Evolutionary conservation across 1,139 yeast species (phyloP).

Genomic region (Diutina pseudorugosa): DNA sequence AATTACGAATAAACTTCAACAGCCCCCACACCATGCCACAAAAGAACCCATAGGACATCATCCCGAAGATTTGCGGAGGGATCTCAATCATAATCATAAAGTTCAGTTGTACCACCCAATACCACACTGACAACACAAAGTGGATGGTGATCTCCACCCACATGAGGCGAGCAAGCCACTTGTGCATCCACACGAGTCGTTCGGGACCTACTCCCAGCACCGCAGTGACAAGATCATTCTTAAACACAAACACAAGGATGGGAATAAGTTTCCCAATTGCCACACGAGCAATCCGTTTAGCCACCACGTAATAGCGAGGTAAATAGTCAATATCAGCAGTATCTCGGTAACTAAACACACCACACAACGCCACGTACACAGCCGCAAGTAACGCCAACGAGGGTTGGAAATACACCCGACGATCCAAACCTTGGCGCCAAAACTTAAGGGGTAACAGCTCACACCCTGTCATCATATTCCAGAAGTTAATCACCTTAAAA

Average conservation of each 20-base stretch:
- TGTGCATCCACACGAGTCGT: conserved; percentile 25
- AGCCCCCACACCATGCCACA: conserved; percentile 26
- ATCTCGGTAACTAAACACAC: conserved; percentile 15
- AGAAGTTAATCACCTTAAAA: conserved; percentile 17
- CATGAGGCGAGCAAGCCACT: conserved; percentile 32
- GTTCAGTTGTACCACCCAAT: conserved; percentile 26
- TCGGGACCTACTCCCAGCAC: conserved; percentile 33
- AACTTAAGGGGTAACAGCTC: conserved; percentile 11
- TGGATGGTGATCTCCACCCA: conserved; percentile 29
- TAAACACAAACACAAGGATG: conserved; percentile 22
- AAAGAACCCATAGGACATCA: conserved; percentile 30
- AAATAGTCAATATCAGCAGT: conserved; percentile 29
- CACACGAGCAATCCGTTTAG: conserved; percentile 31
- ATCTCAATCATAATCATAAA: conserved; percentile 29
- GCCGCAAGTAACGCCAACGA: conserved; percentile 19
- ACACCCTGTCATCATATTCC: conserved; percentile 20
- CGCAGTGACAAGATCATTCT: conserved; percentile 28
- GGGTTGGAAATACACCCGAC: conserved; percentile 25
- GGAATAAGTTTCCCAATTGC: conserved; percentile 32
- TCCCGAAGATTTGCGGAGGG: conserved; percentile 41
- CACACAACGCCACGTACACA: conserved; percentile 19
- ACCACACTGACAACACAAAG: conserved; percentile 18
- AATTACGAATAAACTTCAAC: conserved; percentile 23
- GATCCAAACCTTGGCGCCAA: conserved; percentile 5
- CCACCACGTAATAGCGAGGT: conserved; percentile 26